These are phyloP conservation scores for Geranium brycei DNA, from an alignment of 345 rosid genomes.

Conservation along the genomic window DNA sequence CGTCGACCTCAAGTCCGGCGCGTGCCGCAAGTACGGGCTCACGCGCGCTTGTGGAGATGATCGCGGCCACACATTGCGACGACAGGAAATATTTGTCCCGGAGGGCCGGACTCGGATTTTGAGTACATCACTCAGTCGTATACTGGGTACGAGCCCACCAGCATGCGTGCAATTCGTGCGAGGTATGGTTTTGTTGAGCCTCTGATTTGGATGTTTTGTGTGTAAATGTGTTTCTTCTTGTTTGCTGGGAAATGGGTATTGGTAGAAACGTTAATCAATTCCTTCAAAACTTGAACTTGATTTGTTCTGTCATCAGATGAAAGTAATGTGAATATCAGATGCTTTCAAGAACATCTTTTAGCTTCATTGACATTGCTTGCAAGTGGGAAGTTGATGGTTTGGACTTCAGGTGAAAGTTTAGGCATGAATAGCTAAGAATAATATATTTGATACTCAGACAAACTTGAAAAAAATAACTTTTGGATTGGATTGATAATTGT, in stretches of 20 bases:
- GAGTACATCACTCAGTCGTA: conserved; percentile 99
- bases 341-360: no score
- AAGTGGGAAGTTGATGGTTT: no score
- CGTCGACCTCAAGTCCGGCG: conserved; percentile 84
- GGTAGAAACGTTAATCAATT: not conserved
- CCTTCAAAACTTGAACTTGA: not conserved
- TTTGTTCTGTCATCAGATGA: not conserved
- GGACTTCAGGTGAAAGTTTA: no score
- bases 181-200: conserved; percentile 35
- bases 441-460: no score
- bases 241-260: not conserved
- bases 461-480: no score
- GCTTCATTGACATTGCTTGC: no score
- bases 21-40: conserved; percentile 89
- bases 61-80: conserved; percentile 98
- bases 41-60: conserved; percentile 97
- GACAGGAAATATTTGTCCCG: conserved; percentile 96
- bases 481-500: no score
- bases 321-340: no score
- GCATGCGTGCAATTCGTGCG: conserved; percentile 98
- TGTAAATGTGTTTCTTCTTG: not conserved
- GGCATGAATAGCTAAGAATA: no score
- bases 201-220: not conserved
- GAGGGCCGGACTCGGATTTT: conserved; percentile 96
- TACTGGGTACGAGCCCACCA: conserved; percentile 97